A percentile compares a stretch with the other conserved stretches of the same genome.
Conservation (phyloP, 768 basidiomycete species). For the Tephrocybe sp. region DNA sequence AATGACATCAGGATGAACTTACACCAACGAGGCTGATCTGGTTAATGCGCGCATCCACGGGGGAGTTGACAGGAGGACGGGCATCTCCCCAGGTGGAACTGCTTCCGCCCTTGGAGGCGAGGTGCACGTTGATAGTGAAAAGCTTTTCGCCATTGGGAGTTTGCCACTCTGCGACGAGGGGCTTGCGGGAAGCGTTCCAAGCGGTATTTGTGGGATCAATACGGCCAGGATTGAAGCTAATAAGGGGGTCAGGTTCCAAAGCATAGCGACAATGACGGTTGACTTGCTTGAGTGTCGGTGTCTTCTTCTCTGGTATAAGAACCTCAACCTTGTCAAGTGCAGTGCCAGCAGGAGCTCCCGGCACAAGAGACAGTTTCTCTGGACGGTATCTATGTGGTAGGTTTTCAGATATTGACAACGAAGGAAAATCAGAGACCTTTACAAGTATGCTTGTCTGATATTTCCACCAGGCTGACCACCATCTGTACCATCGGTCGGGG, state of each 20-base stretch:
- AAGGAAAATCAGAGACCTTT: conserved; percentile 20
- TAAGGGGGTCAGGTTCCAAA: neutral
- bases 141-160: conserved; percentile 43
- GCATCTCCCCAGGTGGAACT: conserved; percentile 55
- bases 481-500: conserved; percentile 53
- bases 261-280: neutral
- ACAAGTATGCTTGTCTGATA: conserved; percentile 60
- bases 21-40: conserved; percentile 56
- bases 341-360: conserved; percentile 46
- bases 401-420: conserved; percentile 1
- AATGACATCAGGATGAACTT: conserved; percentile 18
- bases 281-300: conserved; percentile 43
- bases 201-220: conserved; percentile 56
- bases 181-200: conserved; percentile 59
- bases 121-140: conserved; percentile 62
- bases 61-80: conserved; percentile 57
- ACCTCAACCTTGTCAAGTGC: conserved; percentile 45
- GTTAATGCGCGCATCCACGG: conserved; percentile 43
- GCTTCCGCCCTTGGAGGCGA: conserved; percentile 58
- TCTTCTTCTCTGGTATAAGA: conserved; percentile 26
- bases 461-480: conserved; percentile 66
- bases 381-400: conserved; percentile 27
- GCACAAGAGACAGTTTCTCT: conserved; percentile 46
- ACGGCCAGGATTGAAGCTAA: conserved; percentile 63
- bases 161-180: conserved; percentile 58